phyloP scores from a whole-genome alignment of 1,284 basidiomycete genomes.

The Thelephora terrestris region DNA sequence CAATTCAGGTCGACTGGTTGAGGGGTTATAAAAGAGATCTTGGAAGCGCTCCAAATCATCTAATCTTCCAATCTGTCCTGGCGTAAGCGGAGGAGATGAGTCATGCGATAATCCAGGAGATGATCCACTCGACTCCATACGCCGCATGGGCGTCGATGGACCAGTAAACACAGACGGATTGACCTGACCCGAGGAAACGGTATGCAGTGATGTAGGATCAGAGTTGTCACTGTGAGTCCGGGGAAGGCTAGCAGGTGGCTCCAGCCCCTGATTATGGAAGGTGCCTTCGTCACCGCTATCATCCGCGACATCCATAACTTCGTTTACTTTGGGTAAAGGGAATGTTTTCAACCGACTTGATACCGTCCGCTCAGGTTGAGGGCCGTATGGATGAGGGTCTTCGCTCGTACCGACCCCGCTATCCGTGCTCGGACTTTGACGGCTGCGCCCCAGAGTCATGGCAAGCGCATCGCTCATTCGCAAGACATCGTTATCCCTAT shows the following conservation, averaged over 20 bases:
- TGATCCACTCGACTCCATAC: conserved; percentile 15
- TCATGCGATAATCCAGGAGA: conserved; percentile 30
- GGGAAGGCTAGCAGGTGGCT: background rate
- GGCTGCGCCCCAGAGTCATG: conserved; percentile 20
- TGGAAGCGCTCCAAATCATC: conserved; percentile 62
- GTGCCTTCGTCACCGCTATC: background rate
- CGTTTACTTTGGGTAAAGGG: conserved; percentile 2
- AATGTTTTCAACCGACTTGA: background rate
- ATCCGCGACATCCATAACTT: background rate
- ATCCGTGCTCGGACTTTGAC: conserved; percentile 27
- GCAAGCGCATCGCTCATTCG: conserved; percentile 39
- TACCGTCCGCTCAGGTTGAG: background rate
- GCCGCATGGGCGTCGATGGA: conserved; percentile 2
- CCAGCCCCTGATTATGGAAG: background rate
- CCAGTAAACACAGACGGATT: conserved; percentile 1
- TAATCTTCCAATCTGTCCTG: conserved; percentile 33
- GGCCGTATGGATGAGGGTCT: conserved; percentile 12
- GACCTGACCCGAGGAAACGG: background rate
- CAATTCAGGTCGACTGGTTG: conserved; percentile 4
- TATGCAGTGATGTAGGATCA: background rate
- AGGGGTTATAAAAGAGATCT: conserved; percentile 57
- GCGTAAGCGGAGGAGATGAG: conserved; percentile 28
- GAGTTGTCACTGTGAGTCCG: background rate
- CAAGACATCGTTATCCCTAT: conserved; percentile 15
- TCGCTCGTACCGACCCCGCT: conserved; percentile 40